Base-by-base conservation (phyloP, 352 stramenopile species). In the Phytophthora agathidicida region DNA sequence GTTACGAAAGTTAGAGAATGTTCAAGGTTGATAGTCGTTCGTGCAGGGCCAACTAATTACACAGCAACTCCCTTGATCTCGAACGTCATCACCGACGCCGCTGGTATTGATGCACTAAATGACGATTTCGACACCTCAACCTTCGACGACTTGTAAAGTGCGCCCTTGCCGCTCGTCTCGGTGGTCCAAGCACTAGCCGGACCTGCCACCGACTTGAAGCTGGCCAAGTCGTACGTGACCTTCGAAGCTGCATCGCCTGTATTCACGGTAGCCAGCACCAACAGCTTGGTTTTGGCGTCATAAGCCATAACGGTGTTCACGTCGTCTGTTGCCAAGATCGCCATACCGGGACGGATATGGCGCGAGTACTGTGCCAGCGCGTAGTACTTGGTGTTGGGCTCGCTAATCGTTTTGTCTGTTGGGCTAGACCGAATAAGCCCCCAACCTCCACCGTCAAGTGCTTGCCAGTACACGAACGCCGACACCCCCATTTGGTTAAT, bases 381-480 rank as follows among this genome's bases (percentile, higher is more conserved):
- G n/a, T 75, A 80, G 41, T 83, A 86, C 60, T 88, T 88, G 7
- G 54, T 31, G 43, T 83, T 86, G n/a, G 68, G 49, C 6, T 36
- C 37, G 27, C 57, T 62, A 36, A 88, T 77, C 39, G 49, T 75
- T 17, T 66, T 67, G 33, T 83, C 64, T 3, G 41, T 54, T 2
- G 61, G 71, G 38, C 65, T 65, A n/a, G 78, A 77, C 42, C 84
- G 64, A 23, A 88, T 61, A 7, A 86, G 59, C 0, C 75, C 78
- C 75, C 78, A 88, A n/a, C 64, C 73, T 9, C 68, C 75, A 28
- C 70, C 71, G 42, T 88, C 73, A 17, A 86, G 60, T 6, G 52
- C 63, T 42, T 88, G 73, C 78, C 78, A 88, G 60, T 88, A 88
- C 41, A 88, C 75, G 42, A 88, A 88, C 3, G 73, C 78, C 9